phyloP scores from a whole-genome alignment of 2,329 filamentous ascomycete species.

The Xylaria sp. region DNA sequence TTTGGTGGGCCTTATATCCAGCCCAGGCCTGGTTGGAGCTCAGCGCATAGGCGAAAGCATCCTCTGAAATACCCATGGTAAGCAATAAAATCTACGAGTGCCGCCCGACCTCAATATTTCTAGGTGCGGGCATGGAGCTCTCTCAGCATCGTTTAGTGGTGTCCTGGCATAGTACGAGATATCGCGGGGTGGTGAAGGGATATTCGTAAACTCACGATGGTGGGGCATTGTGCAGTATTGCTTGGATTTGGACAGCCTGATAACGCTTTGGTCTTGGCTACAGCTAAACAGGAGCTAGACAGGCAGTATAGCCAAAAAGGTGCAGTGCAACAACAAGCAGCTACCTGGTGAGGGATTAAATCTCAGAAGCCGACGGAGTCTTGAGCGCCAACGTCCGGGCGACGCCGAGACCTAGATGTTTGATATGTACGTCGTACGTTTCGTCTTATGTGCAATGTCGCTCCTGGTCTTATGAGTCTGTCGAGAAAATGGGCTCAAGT shows the following conservation, averaged over 20 bases:
- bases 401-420: constrained; percentile 8
- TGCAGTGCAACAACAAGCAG: constrained; percentile 10
- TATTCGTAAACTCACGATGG: constrained; percentile 34
- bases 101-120: constrained; percentile 7
- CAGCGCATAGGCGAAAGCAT: constrained; percentile 70
- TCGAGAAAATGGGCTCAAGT: constrained; percentile 19
- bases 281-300: constrained; percentile 3
- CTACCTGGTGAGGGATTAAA: constrained; percentile 27
- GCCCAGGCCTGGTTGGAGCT: constrained; percentile 78
- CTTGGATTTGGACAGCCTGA: constrained; percentile 11
- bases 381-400: constrained; percentile 21
- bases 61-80: constrained; percentile 54
- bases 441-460: neutral
- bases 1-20: constrained; percentile 68
- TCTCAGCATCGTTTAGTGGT: constrained; percentile 3
- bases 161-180: neutral
- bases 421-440: constrained; percentile 27
- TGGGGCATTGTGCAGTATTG: constrained; percentile 29
- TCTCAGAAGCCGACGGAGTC: neutral
- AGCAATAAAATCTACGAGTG: constrained; percentile 32
- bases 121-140: constrained; percentile 8
- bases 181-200: constrained; percentile 14
- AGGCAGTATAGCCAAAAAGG: neutral
- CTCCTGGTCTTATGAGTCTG: constrained; percentile 5
- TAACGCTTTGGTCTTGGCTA: constrained; percentile 10